Evolutionary conservation across 2,329 filamentous ascomycete species (phyloP), one percentile per base, ranked within the genome.

Genomic region (Colletotrichum phormii): DNA sequence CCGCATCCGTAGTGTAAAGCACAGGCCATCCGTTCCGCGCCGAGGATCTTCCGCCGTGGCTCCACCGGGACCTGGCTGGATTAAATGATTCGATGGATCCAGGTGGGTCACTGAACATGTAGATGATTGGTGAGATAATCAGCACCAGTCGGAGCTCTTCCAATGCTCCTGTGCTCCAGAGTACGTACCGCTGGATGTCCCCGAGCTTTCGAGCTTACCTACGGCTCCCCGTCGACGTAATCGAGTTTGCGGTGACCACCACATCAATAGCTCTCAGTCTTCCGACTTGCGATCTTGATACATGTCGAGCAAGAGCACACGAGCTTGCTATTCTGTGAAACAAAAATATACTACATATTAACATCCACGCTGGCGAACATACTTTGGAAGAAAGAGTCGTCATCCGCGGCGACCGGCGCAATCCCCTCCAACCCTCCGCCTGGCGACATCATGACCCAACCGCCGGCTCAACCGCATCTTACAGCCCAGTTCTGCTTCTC

Each of bases 401-500:
- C 81, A 80, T 80, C 82, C 72, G 78, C 78, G 72, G 76, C 81
- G 80, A 82, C 82, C 79, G 81, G 81, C 79, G 80, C 80, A 76
- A 76, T 75, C 68, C 73, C 75, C 75, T 77, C 75, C 71, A 76
- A 77, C 60, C 75, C 79, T 72, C 75, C 76, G 75, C 78, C 78
- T 75, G 77, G 71, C 60, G 79, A 81, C 77, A 86, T 79, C 76
- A 89, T 89, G 88, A 82, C 84, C 57, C 81, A 84, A 72, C 82
- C 84, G 53, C 81, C 84, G n/a, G 70, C 78, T 12, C 80, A 81
- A 69, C 91, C 91, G 64, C 81, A 78, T 35, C 84, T 95, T 74
- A 93, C 89, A 72, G 93, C 92, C 57, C 92, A 94, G 80, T 94
- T 95, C 79, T 97, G 94, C 82, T 95, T 95, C 81, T 92, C 92